Conservation (phyloP, 345 rosid species). For the Salix exigua region DNA sequence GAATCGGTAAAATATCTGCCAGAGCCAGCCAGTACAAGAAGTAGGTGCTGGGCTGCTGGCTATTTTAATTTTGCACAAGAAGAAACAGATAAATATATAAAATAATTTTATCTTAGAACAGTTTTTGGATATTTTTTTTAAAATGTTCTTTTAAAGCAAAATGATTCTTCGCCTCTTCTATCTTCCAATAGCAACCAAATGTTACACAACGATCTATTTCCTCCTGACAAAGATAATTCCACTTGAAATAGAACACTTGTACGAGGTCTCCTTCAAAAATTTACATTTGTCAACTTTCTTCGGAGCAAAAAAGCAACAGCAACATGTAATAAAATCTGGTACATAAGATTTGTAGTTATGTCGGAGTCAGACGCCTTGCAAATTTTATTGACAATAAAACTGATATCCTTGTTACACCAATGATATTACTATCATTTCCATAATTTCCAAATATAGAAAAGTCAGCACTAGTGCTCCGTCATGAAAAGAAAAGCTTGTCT, state of each 20-base stretch:
- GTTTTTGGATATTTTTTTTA: too few relatives aligned
- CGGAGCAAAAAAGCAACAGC: background rate
- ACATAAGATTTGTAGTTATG: background rate
- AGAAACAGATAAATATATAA: background rate
- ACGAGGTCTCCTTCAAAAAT: background rate
- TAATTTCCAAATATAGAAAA: background rate
- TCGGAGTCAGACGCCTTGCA: background rate
- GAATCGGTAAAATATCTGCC: conserved; percentile 10
- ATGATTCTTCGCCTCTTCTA: too few relatives aligned
- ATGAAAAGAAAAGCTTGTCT: background rate
- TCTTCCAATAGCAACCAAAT: too few relatives aligned
- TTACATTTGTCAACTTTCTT: background rate
- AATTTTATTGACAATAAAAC: background rate
- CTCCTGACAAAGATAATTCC: background rate
- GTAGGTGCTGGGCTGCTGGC: conserved; percentile 25
- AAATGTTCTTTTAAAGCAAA: too few relatives aligned
- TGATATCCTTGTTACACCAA: background rate
- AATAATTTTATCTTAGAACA: too few relatives aligned
- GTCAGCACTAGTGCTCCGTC: background rate
- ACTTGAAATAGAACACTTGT: background rate
- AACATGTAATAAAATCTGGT: background rate
- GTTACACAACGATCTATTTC: background rate
- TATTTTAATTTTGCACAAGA: background rate
- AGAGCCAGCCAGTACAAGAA: conserved; percentile 19
- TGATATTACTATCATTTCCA: background rate